Percentiles rank a stretch among this genome's conserved stretches.
phyloP scores from a whole-genome alignment of 2,329 filamentous ascomycete species.

The Monosporascus sp. region DNA sequence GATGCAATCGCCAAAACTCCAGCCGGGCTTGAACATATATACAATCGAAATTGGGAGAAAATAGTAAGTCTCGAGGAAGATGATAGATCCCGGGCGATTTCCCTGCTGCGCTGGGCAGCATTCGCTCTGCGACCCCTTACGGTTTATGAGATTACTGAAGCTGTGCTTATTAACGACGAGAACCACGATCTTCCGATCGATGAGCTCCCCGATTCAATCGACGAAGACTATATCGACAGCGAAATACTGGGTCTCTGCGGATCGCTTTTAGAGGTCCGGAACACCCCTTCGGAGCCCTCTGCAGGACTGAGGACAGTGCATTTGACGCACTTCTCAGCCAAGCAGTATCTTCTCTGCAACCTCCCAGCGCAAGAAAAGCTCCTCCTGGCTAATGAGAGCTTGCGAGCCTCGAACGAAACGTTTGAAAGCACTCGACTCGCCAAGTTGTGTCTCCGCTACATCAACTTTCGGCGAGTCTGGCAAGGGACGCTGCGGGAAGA shows the following conservation, averaged over 20 bases:
- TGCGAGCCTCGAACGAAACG: too few species aligned
- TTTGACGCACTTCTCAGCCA: conserved; percentile 8
- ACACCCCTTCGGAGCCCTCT: neutral
- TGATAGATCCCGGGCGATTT: conserved; percentile 18
- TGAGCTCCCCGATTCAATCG: conserved; percentile 8
- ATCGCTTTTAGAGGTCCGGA: conserved; percentile 6
- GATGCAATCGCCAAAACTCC: conserved; percentile 22
- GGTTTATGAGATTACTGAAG: conserved; percentile 6
- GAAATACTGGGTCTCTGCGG: conserved; percentile 8
- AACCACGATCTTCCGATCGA: neutral
- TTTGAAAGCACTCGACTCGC: too few species aligned
- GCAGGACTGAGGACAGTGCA: conserved; percentile 5
- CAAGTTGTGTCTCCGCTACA: too few species aligned
- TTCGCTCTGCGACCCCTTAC: conserved; percentile 15
- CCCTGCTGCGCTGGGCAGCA: conserved; percentile 25
- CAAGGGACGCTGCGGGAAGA: too few species aligned
- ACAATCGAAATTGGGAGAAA: conserved; percentile 26
- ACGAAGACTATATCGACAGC: conserved; percentile 6
- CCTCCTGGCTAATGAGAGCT: too few species aligned
- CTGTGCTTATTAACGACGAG: conserved; percentile 3
- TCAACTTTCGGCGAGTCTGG: too few species aligned
- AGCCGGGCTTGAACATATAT: conserved; percentile 21
- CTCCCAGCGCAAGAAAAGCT: too few species aligned
- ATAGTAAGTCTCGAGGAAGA: conserved; percentile 8
- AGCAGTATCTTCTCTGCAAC: too few species aligned